These are phyloP conservation scores for Eimeria sp. DNA, from an alignment of 169 alveolate genomes.

Conservation along the genomic window DNA sequence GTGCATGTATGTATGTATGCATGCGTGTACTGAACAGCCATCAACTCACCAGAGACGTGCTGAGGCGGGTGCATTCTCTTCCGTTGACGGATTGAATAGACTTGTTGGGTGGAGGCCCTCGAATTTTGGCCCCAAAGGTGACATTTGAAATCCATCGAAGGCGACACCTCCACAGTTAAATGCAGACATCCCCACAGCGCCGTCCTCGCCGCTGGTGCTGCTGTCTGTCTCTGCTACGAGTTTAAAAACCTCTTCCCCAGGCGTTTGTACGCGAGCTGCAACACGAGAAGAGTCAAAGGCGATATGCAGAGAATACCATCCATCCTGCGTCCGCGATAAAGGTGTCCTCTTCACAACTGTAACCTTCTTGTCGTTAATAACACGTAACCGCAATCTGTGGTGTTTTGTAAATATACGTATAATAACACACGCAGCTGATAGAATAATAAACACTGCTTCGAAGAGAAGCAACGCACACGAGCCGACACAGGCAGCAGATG, in stretches of 20 bases:
- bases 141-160: conserved; percentile 83
- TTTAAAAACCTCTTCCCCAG: conserved; percentile 40
- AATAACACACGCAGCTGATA: not conserved
- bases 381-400: conserved; percentile 47
- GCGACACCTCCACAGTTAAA: conserved; percentile 87
- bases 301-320: conserved; percentile 84
- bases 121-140: conserved; percentile 75
- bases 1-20: no score
- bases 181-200: conserved; percentile 86
- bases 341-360: conserved; percentile 32
- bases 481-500: no score
- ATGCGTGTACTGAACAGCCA: no score
- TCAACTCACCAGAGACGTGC: no score
- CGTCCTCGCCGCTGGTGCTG: conserved; percentile 75
- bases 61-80: no score
- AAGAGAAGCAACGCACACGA: no score
- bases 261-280: not conserved
- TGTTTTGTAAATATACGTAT: not conserved
- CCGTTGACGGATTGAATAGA: conserved; percentile 43
- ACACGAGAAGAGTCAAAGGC: conserved; percentile 84
- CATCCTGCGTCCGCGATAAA: conserved; percentile 24
- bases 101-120: not conserved
- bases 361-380: conserved; percentile 34
- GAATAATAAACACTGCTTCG: no score
- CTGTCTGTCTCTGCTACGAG: conserved; percentile 6